Conservation (phyloP, 2,329 filamentous ascomycete genomes). For the Pseudogymnoascus sp. region DNA sequence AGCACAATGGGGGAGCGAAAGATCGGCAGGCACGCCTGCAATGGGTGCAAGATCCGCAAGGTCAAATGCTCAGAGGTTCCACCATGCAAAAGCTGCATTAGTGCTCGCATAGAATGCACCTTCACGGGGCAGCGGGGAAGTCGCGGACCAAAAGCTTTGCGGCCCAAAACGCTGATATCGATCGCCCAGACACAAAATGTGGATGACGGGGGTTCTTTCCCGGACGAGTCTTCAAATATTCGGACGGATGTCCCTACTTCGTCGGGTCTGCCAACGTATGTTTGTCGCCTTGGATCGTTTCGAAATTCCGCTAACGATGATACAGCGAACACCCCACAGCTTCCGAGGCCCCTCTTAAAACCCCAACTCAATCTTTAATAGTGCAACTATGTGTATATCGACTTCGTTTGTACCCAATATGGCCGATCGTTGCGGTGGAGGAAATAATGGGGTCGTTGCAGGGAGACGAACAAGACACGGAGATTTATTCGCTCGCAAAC, state of each 20-base stretch:
- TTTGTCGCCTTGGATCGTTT: neutral
- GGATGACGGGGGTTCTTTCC: neutral
- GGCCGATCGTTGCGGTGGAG: conserved; percentile 43
- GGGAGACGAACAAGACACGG: conserved; percentile 28
- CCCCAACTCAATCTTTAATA: conserved; percentile 18
- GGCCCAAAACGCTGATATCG: conserved; percentile 38
- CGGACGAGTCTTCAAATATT: neutral
- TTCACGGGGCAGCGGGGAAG: conserved; percentile 39
- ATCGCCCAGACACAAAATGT: conserved; percentile 30
- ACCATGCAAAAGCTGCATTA: conserved; percentile 40
- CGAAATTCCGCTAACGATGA: neutral
- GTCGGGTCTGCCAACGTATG: neutral
- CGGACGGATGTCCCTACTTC: neutral
- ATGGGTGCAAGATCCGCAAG: conserved; percentile 47
- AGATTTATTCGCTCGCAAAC: conserved; percentile 36
- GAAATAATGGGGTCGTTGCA: conserved; percentile 34
- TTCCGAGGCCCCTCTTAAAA: conserved; percentile 6
- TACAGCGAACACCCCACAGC: neutral
- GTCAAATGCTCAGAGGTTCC: conserved; percentile 42
- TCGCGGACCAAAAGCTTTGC: conserved; percentile 40
- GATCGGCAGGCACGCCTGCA: conserved; percentile 38
- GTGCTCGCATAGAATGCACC: conserved; percentile 42
- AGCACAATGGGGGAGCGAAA: conserved; percentile 14
- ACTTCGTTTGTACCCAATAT: conserved; percentile 44
- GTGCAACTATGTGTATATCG: conserved; percentile 31